Evolutionary conservation across 495 filamentous ascomycete species (phyloP).

Genomic region (Terfezia claveryi): DNA sequence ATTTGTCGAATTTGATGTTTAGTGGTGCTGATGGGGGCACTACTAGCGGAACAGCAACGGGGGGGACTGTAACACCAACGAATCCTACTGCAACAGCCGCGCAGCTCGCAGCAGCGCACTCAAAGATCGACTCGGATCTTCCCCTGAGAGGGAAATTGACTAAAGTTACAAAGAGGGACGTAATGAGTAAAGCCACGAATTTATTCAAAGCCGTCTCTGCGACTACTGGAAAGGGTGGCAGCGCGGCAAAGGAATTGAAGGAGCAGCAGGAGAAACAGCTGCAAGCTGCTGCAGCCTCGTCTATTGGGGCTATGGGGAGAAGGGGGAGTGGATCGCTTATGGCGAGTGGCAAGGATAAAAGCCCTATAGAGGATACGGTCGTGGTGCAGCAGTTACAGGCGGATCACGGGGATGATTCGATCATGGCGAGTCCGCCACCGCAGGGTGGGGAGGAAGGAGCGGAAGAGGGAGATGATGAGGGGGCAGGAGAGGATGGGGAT

Average conservation of each 20-base stretch:
- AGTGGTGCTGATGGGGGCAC: slow-evolving; percentile 6
- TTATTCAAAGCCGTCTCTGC: slow-evolving; percentile 12
- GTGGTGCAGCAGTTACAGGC: not conserved
- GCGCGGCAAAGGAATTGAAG: not conserved
- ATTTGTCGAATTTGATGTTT: slow-evolving; percentile 15
- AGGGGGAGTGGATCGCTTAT: not conserved
- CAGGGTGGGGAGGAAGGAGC: not conserved
- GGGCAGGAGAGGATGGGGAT: not conserved
- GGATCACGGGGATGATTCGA: not conserved
- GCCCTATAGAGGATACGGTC: too few species aligned
- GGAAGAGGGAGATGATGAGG: not conserved
- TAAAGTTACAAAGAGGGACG: slow-evolving; percentile 11
- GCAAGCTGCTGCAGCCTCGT: not conserved
- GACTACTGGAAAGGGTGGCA: not conserved
- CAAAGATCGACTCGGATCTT: slow-evolving; percentile 9
- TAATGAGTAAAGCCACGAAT: slow-evolving; percentile 10
- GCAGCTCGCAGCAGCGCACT: not conserved
- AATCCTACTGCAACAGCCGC: not conserved
- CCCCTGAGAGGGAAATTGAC: slow-evolving; percentile 14
- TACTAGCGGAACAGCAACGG: not conserved
- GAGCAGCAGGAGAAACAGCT: not conserved
- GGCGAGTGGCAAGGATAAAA: not conserved
- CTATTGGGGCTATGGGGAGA: not conserved
- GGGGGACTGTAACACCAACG: not conserved
- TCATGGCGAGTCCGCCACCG: not conserved